Evolutionary conservation across 345 rosid species (phyloP), one percentile per base, ranked within the genome.

Genomic region (Aquilaria yunnanensis): DNA sequence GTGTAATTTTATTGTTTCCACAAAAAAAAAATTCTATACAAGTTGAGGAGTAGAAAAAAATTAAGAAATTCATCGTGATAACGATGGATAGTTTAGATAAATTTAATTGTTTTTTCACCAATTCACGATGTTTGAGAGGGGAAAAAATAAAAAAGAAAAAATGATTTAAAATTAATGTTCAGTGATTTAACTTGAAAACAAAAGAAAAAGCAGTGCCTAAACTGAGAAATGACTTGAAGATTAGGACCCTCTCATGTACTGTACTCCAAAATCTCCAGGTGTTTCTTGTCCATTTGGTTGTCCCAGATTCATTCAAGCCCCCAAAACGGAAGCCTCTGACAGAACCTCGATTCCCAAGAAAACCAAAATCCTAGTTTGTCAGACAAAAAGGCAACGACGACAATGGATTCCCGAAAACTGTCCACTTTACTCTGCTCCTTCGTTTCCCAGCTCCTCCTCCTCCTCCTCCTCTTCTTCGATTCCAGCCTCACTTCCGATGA

Each of bases 321-420:
- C 55, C 46, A 56, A 56, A 66, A 37, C 5, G 1, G 32, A 37
- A 57, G 14, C 14, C 43, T 53, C 72, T 71, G 66, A 67, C 72
- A 75, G 75, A 56, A 54, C 54, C 56, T 65, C 66, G 67, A 51
- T 71, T 74, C 72, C 80, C 83, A 73, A 75, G 70, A 73, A 63
- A 66, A 32, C 57, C 34, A 34, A 60, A 33, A 16, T 23, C 60
- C 63, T 32, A 9, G 57, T 59, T 57, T 57, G 53, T 16, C 70
- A 33, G 65, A 62, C 75, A 66, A 54, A 62, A 59, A 66, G 56
- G 6, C 46, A 12, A 12, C 43, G 43, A 37, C 43, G 43, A 14
- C 29, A 12, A 85, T 85, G 91, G 82, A 78, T 73, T 68, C 84
- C 43, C 73, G 72, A 54, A 74, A 81, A 71, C 45, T 85, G 74